Conservation (phyloP, 441 rosid genomes). For the Isatis lusitanica region DNA sequence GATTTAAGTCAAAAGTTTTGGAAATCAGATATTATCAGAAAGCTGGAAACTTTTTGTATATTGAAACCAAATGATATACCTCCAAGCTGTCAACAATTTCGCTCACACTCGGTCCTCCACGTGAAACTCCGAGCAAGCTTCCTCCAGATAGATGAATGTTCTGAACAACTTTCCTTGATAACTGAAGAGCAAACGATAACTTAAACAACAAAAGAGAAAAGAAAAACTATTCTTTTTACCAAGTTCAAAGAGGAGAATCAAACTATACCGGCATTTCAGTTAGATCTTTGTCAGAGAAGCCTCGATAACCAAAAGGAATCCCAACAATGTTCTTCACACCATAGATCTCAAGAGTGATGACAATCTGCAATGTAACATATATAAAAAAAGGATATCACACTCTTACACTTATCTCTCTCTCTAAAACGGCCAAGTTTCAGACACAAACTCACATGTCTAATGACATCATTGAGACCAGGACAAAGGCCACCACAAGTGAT, state of each 20-base stretch:
- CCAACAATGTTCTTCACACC: slow-evolving; percentile 96
- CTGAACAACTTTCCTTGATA: slow-evolving; percentile 91
- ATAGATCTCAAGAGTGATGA: slow-evolving; percentile 92
- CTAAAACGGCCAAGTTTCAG: not conserved
- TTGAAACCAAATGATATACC: slow-evolving; percentile 42
- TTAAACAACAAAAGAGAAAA: not conserved
- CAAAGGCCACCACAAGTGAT: slow-evolving; percentile 98
- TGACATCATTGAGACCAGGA: slow-evolving; percentile 98
- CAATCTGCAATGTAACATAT: slow-evolving; percentile 65
- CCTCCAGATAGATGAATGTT: slow-evolving; percentile 97
- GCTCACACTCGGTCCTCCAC: slow-evolving; percentile 80
- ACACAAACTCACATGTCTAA: slow-evolving; percentile 69
- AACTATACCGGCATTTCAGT: slow-evolving; percentile 73
- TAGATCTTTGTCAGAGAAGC: slow-evolving; percentile 70
- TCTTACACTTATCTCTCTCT: not conserved
- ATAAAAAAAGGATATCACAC: not conserved
- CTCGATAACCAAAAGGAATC: slow-evolving; percentile 93
- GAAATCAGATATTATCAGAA: not conserved
- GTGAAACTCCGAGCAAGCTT: slow-evolving; percentile 97
- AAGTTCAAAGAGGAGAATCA: not conserved
- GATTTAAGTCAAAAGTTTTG: slow-evolving; percentile 8
- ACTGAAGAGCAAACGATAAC: slow-evolving; percentile 40
- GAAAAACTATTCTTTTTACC: not conserved
- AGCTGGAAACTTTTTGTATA: not conserved
- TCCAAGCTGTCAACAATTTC: slow-evolving; percentile 81